Evolutionary conservation across 164 flowering plant genomes (phyloP).

Genomic region (Magnolia kwangsiensis): DNA sequence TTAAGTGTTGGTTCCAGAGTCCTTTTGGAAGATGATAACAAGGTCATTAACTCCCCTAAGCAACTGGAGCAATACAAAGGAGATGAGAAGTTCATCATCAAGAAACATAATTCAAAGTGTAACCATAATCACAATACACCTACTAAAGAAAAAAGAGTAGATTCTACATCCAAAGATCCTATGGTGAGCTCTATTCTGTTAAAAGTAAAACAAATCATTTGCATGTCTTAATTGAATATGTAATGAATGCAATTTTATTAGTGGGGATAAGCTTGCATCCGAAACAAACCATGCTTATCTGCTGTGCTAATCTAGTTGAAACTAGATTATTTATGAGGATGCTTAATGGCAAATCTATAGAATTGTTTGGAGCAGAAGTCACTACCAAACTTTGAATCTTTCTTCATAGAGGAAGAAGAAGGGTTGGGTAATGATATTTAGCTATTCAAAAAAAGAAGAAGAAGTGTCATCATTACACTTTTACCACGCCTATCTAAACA

Average conservation of each 20-base stretch:
- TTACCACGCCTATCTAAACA: no score
- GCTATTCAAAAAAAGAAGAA: no score
- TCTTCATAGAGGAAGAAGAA: slow-evolving; percentile 71
- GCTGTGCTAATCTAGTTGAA: neutral
- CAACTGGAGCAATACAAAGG: slow-evolving; percentile 13
- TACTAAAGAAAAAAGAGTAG: slow-evolving; percentile 20
- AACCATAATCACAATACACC: slow-evolving; percentile 11
- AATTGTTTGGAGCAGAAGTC: slow-evolving; percentile 30
- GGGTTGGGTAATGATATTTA: slow-evolving; percentile 34
- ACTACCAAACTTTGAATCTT: slow-evolving; percentile 56
- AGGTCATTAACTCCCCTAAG: slow-evolving; percentile 13
- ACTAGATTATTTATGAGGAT: neutral
- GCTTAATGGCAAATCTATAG: slow-evolving; percentile 27
- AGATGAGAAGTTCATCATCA: slow-evolving; percentile 13
- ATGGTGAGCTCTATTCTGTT: slow-evolving; percentile 22
- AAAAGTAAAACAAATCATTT: neutral
- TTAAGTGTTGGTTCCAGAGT: slow-evolving; percentile 8
- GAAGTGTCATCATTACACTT: no score
- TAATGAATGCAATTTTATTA: neutral
- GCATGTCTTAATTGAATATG: neutral
- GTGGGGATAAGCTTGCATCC: neutral
- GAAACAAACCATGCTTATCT: neutral
- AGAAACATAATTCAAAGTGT: slow-evolving; percentile 29
- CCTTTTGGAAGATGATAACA: slow-evolving; percentile 9
- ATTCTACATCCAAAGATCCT: slow-evolving; percentile 12